Evolutionary conservation across 768 basidiomycete species (phyloP).

Genomic region (Pisolithus marmoratus): DNA sequence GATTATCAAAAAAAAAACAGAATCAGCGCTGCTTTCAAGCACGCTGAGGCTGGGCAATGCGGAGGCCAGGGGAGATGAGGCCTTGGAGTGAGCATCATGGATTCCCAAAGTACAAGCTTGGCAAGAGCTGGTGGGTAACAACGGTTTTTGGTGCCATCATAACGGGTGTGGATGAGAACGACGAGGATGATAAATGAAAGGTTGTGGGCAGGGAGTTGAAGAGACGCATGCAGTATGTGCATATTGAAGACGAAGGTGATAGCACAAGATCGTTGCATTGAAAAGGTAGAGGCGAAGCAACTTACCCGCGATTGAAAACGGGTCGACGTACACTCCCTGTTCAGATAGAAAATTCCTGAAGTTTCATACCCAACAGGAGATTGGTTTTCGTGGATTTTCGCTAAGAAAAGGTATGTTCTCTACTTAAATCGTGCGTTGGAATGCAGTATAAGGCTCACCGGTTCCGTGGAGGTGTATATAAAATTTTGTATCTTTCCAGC

Average conservation of each 20-base stretch:
- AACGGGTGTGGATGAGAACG: conserved; percentile 21
- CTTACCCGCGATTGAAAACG: conserved; percentile 78
- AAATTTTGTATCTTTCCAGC: too few species aligned
- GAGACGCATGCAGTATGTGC: conserved; percentile 47
- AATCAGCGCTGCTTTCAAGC: conserved; percentile 59
- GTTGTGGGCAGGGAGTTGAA: conserved; percentile 35
- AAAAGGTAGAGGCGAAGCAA: conserved; percentile 71
- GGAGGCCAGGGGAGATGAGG: conserved; percentile 56
- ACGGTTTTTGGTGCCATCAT: conserved; percentile 32
- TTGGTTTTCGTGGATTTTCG: conserved; percentile 87
- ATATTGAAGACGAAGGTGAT: conserved; percentile 31
- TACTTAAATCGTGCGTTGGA: not conserved
- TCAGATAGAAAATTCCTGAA: conserved; percentile 79
- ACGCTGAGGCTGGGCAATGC: conserved; percentile 75
- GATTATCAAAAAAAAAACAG: too few species aligned
- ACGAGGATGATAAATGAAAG: conserved; percentile 23
- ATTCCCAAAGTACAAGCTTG: conserved; percentile 73
- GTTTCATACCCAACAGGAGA: conserved; percentile 69
- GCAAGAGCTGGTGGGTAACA: conserved; percentile 73
- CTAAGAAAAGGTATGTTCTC: conserved; percentile 27
- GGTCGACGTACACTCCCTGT: conserved; percentile 79
- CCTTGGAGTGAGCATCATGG: conserved; percentile 64
- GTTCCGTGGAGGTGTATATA: too few species aligned
- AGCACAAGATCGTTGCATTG: conserved; percentile 32
- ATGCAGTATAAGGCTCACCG: too few species aligned